A percentile compares a stretch with the other conserved stretches of the same genome.
phyloP scores from a whole-genome alignment of 2,329 filamentous ascomycete genomes.

The Penicillium sp. region DNA sequence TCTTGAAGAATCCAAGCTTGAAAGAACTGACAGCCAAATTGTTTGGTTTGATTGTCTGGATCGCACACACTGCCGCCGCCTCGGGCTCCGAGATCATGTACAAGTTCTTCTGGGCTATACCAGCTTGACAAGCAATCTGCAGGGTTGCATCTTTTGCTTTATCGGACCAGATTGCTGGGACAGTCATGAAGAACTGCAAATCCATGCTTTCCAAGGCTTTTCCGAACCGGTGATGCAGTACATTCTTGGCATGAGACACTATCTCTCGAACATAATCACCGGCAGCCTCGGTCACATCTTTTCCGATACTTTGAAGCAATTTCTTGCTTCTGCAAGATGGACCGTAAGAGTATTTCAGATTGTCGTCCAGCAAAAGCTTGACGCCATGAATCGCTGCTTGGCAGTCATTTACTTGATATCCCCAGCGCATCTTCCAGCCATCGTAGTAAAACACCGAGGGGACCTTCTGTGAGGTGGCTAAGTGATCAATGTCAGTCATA shows the following conservation, averaged over 20 bases:
- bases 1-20: too few relatives aligned
- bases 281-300: conserved; percentile 3
- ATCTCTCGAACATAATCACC: conserved; percentile 10
- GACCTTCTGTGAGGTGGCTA: conserved; percentile 20
- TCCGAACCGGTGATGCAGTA: conserved; percentile 10
- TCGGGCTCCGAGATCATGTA: conserved; percentile 23
- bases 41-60: conserved; percentile 24
- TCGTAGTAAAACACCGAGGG: conserved; percentile 15
- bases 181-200: conserved; percentile 23
- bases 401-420: conserved; percentile 17
- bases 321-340: conserved; percentile 5
- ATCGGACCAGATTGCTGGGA: conserved; percentile 33
- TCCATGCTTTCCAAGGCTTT: conserved; percentile 9
- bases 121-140: conserved; percentile 16
- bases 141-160: conserved; percentile 28
- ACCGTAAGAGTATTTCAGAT: conserved; percentile 4
- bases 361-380: conserved; percentile 12
- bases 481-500: not conserved
- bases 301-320: not conserved
- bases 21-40: conserved; percentile 15
- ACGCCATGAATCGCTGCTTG: conserved; percentile 23
- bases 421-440: conserved; percentile 15
- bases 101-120: conserved; percentile 6
- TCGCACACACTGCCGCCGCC: conserved; percentile 30
- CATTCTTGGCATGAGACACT: conserved; percentile 1